phyloP scores from a whole-genome alignment of 352 stramenopile species.

The Globisporangium alternatum region DNA sequence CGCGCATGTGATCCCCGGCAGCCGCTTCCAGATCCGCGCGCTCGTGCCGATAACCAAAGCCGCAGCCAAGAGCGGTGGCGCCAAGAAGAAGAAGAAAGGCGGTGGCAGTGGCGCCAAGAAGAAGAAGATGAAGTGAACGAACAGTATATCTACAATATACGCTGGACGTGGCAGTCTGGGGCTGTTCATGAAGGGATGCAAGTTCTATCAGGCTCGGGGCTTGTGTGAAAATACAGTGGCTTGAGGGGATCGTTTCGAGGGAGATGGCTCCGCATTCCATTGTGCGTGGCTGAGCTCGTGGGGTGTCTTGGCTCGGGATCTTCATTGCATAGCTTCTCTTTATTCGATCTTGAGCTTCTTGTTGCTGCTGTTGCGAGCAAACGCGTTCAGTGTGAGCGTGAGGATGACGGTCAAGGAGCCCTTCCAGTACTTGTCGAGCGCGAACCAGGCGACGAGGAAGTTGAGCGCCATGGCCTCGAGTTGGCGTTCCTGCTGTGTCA shows the following conservation, averaged over 20 bases:
- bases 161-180: background rate
- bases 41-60: slow-evolving; percentile 34
- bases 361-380: background rate
- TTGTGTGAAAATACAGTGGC: background rate
- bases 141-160: background rate
- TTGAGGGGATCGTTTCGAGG: background rate
- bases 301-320: background rate
- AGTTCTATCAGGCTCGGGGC: background rate
- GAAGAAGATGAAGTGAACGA: slow-evolving; percentile 21
- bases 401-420: slow-evolving; percentile 38
- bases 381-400: slow-evolving; percentile 17
- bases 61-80: slow-evolving; percentile 20
- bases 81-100: slow-evolving; percentile 29
- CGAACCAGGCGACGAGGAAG: slow-evolving; percentile 65
- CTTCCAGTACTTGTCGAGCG: slow-evolving; percentile 74
- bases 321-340: background rate
- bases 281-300: slow-evolving; percentile 8
- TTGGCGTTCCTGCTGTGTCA: slow-evolving; percentile 39
- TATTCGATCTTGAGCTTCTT: slow-evolving; percentile 27
- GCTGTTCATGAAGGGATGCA: background rate
- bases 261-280: slow-evolving; percentile 11
- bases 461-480: slow-evolving; percentile 55
- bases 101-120: slow-evolving; percentile 29
- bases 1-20: slow-evolving; percentile 57
- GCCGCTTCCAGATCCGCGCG: slow-evolving; percentile 63